Conservation (phyloP, 139 green algal species). For the Micractinium conductrix region DNA sequence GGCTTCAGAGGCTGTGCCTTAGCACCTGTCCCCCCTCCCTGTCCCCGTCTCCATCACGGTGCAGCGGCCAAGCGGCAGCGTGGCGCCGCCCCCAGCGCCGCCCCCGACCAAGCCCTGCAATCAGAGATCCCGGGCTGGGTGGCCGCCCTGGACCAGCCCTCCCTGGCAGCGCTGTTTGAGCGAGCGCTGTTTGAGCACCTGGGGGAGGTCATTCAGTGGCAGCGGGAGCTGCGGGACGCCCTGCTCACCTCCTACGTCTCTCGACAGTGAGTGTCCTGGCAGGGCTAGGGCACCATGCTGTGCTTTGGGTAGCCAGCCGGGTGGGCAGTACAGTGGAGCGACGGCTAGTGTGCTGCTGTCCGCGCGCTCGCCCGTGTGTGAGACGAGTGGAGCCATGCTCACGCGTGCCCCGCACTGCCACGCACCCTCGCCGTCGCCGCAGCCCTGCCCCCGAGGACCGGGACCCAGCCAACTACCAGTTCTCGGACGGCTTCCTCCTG, state of each 20-base stretch:
- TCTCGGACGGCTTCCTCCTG: slow-evolving; percentile 11
- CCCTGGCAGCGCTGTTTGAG: slow-evolving; percentile 6
- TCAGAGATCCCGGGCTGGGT: neutral
- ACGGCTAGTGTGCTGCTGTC: too few species aligned
- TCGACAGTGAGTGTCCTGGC: neutral
- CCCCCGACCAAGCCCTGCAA: neutral
- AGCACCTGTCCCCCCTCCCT: neutral
- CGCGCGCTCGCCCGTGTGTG: neutral
- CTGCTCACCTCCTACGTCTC: slow-evolving; percentile 13
- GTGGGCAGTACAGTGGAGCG: too few species aligned
- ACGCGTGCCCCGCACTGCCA: neutral
- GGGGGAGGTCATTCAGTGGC: neutral
- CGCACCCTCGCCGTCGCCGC: neutral
- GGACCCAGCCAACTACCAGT: neutral
- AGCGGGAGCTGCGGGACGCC: neutral
- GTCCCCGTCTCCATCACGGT: neutral
- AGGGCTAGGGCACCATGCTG: neutral
- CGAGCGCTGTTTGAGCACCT: neutral
- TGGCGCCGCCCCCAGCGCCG: neutral
- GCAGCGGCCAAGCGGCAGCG: slow-evolving; percentile 21
- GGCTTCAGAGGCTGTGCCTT: neutral
- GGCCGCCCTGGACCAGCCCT: slow-evolving; percentile 3
- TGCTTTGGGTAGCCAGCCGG: neutral
- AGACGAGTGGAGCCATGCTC: neutral
- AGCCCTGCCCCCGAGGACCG: neutral